phyloP scores from a whole-genome alignment of 148 eudicot genomes.

The Limonium bicolor region DNA sequence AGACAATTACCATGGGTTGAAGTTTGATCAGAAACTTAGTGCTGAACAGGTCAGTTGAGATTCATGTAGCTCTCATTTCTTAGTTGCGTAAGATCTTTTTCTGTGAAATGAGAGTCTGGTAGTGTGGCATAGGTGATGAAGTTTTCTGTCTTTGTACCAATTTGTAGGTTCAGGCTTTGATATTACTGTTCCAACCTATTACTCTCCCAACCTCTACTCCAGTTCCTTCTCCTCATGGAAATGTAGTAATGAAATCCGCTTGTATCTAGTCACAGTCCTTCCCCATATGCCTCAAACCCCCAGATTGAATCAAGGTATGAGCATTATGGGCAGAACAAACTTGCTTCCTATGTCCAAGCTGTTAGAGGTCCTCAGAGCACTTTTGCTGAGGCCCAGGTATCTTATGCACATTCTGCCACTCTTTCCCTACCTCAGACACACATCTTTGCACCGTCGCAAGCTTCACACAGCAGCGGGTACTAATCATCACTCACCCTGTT shows the following conservation, averaged over 20 bases:
- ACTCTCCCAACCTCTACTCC: background rate
- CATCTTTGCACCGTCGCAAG: no score
- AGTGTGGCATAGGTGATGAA: background rate
- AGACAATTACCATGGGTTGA: constrained; percentile 31
- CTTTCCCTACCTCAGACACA: background rate
- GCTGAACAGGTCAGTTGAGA: constrained; percentile 26
- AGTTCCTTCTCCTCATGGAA: background rate
- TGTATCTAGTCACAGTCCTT: background rate
- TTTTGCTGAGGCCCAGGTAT: background rate
- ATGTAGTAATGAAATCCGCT: background rate
- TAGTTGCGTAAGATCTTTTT: background rate
- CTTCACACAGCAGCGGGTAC: no score
- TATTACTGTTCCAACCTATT: background rate
- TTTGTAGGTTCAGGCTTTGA: constrained; percentile 3
- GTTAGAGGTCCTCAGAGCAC: background rate
- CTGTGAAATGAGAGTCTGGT: background rate
- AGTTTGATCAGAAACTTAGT: constrained; percentile 50
- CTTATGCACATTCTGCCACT: constrained; percentile 1
- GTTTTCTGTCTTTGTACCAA: background rate
- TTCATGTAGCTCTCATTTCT: background rate
- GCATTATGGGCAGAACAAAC: background rate
- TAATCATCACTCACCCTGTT: no score
- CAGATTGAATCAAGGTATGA: background rate
- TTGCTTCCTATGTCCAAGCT: background rate
- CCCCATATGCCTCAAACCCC: background rate